Conservation (phyloP, 306 rosid species). For the Sechiopsis laciniata region DNA sequence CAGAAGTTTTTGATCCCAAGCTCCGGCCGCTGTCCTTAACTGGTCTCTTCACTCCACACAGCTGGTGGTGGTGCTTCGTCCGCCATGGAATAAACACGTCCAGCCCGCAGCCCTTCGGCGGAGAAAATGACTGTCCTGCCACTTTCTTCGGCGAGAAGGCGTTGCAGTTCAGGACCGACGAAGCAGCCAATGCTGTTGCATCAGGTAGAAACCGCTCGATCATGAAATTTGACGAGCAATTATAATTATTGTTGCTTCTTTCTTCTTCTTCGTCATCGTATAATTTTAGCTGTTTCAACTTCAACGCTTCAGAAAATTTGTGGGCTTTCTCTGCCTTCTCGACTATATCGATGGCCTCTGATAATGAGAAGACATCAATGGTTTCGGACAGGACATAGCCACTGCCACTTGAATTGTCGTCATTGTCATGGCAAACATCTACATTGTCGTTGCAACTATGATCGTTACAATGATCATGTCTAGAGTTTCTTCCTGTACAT, state of each 20-base stretch:
- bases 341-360: conserved; percentile 85
- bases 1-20: conserved; percentile 6
- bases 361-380: conserved; percentile 58
- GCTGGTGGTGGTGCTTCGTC: conserved; percentile 53
- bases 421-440: background rate
- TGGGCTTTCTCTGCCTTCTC: conserved; percentile 20
- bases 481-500: background rate
- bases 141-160: conserved; percentile 18
- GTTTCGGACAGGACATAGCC: conserved; percentile 42
- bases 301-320: conserved; percentile 20
- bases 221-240: conserved; percentile 56
- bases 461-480: conserved; percentile 1
- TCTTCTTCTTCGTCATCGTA: conserved; percentile 27
- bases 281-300: conserved; percentile 45
- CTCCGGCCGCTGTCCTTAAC: conserved; percentile 29
- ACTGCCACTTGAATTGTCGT: background rate
- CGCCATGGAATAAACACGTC: conserved; percentile 60
- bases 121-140: conserved; percentile 30
- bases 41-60: conserved; percentile 57
- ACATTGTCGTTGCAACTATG: conserved; percentile 29
- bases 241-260: background rate
- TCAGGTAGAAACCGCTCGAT: conserved; percentile 83
- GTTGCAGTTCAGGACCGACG: conserved; percentile 35
- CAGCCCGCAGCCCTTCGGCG: conserved; percentile 66
- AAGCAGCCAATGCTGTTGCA: conserved; percentile 67